phyloP scores from a whole-genome alignment of 352 stramenopile genomes.

The Saprolegnia diclina region DNA sequence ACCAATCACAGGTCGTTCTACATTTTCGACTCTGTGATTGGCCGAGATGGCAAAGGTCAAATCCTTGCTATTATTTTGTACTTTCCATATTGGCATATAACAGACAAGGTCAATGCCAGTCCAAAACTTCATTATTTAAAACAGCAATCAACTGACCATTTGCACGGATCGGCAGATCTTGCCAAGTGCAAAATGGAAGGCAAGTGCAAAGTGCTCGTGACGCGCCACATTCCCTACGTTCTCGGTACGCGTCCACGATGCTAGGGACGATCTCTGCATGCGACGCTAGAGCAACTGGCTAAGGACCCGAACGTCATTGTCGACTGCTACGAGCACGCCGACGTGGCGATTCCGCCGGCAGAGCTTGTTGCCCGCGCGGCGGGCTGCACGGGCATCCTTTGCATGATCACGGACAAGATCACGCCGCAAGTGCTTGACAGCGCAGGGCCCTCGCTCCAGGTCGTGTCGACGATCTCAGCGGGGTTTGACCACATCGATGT shows the following conservation, averaged over 20 bases:
- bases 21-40: neutral
- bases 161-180: no score
- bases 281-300: constrained; percentile 7
- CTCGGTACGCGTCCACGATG: constrained; percentile 2
- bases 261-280: neutral
- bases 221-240: constrained; percentile 17
- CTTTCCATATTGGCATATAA: no score
- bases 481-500: constrained; percentile 89
- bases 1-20: neutral
- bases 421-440: constrained; percentile 51
- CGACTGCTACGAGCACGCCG: constrained; percentile 7
- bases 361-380: constrained; percentile 10
- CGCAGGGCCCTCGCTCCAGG: constrained; percentile 46
- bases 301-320: constrained; percentile 13
- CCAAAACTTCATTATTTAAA: no score
- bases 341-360: constrained; percentile 3
- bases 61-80: neutral
- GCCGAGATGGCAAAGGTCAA: neutral
- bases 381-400: constrained; percentile 52
- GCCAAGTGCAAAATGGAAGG: neutral
- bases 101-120: no score
- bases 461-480: constrained; percentile 85
- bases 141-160: no score
- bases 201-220: constrained; percentile 20
- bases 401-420: constrained; percentile 61